phyloP scores from a whole-genome alignment of 352 stramenopile genomes.

The Globisporangium cystogenes region DNA sequence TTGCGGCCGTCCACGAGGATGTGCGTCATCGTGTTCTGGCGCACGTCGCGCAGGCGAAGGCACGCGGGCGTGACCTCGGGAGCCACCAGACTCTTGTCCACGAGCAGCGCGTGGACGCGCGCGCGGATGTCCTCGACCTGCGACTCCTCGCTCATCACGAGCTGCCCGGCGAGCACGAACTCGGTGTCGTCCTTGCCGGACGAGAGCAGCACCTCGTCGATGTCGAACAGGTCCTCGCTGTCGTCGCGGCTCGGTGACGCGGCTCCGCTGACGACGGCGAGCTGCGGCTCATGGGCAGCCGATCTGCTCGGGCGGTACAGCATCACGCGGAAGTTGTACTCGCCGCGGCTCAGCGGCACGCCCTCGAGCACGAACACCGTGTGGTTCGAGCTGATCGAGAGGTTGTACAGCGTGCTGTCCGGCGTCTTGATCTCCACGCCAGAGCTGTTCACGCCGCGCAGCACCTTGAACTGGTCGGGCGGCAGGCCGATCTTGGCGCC shows the following conservation, averaged over 20 bases:
- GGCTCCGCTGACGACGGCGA: constrained; percentile 15
- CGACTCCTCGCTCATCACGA: constrained; percentile 78
- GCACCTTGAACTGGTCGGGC: constrained; percentile 62
- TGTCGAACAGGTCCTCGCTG: constrained; percentile 31
- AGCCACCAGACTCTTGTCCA: constrained; percentile 33
- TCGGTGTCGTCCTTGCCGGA: constrained; percentile 46
- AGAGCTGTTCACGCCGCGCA: constrained; percentile 61
- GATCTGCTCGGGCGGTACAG: constrained; percentile 30
- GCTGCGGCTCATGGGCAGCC: constrained; percentile 8
- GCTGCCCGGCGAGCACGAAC: constrained; percentile 46
- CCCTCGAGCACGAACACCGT: constrained; percentile 63
- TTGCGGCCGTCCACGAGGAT: constrained; percentile 59
- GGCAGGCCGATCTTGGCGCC: constrained; percentile 34
- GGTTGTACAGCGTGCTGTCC: constrained; percentile 66
- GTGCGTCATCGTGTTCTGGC: constrained; percentile 58
- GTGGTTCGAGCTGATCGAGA: constrained; percentile 67
- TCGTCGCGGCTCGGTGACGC: constrained; percentile 8
- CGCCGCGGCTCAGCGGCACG: constrained; percentile 52
- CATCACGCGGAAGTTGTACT: constrained; percentile 77
- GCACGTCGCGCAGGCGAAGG: constrained; percentile 62
- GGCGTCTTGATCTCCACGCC: constrained; percentile 80
- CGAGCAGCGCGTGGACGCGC: constrained; percentile 35
- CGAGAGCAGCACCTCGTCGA: constrained; percentile 54
- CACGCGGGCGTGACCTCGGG: constrained; percentile 23
- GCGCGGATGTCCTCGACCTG: constrained; percentile 61